Percentiles rank a stretch among this genome's conserved stretches.
These are phyloP conservation scores for Erigeron philadelphicus DNA, from an alignment of 140 eudicot species.

Conservation along the genomic window DNA sequence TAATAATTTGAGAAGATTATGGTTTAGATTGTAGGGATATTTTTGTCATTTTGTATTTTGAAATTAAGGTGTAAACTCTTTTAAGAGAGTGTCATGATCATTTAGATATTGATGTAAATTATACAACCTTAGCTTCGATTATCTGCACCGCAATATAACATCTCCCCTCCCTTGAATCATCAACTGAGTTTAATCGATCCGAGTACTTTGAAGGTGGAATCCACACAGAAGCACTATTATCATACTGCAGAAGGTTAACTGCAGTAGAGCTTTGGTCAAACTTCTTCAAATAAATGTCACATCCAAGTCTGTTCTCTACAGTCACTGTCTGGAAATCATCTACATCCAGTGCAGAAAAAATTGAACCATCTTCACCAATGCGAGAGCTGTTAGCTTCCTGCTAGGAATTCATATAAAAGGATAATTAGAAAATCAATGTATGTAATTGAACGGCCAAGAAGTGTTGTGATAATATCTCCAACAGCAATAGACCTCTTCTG, in stretches of 20 bases:
- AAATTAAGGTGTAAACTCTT: too few species aligned
- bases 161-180: constrained; percentile 73
- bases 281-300: constrained; percentile 73
- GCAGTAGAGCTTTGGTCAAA: constrained; percentile 42
- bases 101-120: background rate
- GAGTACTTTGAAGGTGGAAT: constrained; percentile 87
- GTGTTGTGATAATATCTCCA: background rate
- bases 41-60: too few species aligned
- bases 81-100: background rate
- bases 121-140: constrained; percentile 74
- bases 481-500: constrained; percentile 51
- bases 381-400: constrained; percentile 52
- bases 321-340: constrained; percentile 76
- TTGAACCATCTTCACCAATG: constrained; percentile 41
- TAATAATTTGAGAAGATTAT: too few species aligned
- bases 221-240: constrained; percentile 60
- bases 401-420: constrained; percentile 18
- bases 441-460: constrained; percentile 13
- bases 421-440: constrained; percentile 18
- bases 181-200: constrained; percentile 66
- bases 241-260: constrained; percentile 40
- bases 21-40: too few species aligned
- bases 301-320: constrained; percentile 88
- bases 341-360: constrained; percentile 74
- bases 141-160: constrained; percentile 73